Evolutionary conservation across 352 stramenopile species (phyloP), one percentile per base, ranked within the genome.

Genomic region (Achlya hypogyna): DNA sequence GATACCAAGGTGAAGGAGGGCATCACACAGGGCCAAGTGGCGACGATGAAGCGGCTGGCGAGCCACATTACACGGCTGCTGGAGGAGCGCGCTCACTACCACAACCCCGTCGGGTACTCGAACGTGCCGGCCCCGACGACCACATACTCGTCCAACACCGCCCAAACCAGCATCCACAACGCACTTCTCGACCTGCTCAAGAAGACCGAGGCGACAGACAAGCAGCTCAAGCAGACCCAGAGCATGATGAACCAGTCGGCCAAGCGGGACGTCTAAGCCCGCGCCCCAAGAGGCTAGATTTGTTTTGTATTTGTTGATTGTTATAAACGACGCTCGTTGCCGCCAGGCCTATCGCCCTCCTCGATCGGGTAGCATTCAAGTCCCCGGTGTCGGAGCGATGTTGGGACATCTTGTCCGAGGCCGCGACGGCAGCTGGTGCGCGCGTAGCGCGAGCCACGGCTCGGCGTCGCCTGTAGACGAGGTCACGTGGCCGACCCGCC

Each of bases 1-100:
- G 85, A 91, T 63, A 86, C 75, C 20, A 51, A 43, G 29, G 59
- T 65, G 5, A 25, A 49, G 25, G 60, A 67, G 10, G 27, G 47
- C 14, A 49, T 67, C n/a, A 67, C 60, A 20, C n/a, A 58, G n/a
- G 23, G 60, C 22, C 60, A 67, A 34, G 60, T 67, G 18, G 60
- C 60, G 18, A 49, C n/a, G 31, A 25, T 67, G 27, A 67, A 67
- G 34, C 60, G 51, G 18, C 47, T 67, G 12, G 28, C 60, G n/a
- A 43, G 12, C 18, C 42, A 67, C 43, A 27, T 67, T 9, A 58
- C 60, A 5, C 60, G 43, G 16, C 10, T 67, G 6, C 42, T 67
- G 0, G 60, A 67, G 43, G 60, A 67, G 34, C 60, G 60, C 38
- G 28, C 38, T 14, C n/a, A 32, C 28, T 67, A 67, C 38, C 40